Conservation (phyloP, 352 stramenopile genomes). For the Plasmopara muralis region DNA sequence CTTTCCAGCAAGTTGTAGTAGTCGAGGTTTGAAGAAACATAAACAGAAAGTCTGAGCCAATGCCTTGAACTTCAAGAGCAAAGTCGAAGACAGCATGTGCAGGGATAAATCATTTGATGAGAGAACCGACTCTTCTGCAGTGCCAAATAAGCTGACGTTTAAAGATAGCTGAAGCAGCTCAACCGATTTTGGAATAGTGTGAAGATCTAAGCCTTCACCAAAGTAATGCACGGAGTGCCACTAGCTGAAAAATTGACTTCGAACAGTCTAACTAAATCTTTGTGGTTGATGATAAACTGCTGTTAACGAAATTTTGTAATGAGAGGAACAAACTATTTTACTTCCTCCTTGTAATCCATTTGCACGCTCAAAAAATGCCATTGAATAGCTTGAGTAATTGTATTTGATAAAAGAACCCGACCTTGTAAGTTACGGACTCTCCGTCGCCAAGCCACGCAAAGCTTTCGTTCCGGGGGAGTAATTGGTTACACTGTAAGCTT, state of each 20-base stretch:
- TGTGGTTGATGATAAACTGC: no score
- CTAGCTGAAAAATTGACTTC: background rate
- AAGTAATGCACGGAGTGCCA: background rate
- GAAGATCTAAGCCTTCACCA: background rate
- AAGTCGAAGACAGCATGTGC: background rate
- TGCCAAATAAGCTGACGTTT: constrained; percentile 5
- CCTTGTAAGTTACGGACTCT: no score
- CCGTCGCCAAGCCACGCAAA: no score
- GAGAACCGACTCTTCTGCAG: background rate
- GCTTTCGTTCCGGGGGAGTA: no score
- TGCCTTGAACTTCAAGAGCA: background rate
- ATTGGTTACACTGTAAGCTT: no score
- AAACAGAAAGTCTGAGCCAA: constrained; percentile 8
- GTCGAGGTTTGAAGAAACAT: background rate
- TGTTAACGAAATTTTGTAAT: no score
- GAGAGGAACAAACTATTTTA: no score
- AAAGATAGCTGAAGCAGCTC: constrained; percentile 6
- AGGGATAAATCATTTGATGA: constrained; percentile 7
- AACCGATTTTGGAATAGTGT: background rate
- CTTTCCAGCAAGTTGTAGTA: background rate
- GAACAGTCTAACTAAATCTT: background rate
- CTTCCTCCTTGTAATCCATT: no score
- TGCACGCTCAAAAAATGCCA: no score
- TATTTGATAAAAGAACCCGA: no score
- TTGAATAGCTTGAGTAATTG: no score